Percentiles rank a stretch among this genome's conserved stretches.
phyloP scores from a whole-genome alignment of 495 filamentous ascomycete genomes.

The Cryomyces minteri region DNA sequence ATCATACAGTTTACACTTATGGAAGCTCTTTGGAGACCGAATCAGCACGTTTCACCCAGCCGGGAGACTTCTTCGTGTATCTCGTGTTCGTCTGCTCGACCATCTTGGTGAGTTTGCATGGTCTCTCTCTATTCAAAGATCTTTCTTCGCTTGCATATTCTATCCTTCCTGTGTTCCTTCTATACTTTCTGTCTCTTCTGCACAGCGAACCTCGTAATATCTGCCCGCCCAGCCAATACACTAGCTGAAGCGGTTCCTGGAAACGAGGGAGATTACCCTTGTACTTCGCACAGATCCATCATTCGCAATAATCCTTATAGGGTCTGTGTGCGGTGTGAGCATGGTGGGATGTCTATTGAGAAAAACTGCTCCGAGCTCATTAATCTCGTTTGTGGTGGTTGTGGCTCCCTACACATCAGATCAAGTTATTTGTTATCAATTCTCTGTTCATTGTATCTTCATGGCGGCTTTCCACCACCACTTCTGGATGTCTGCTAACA shows the following conservation, averaged over 20 bases:
- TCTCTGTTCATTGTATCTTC: no score
- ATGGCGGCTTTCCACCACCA: no score
- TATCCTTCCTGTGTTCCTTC: conserved; percentile 5
- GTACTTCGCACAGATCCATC: conserved; percentile 48
- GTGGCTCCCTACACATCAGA: conserved; percentile 67
- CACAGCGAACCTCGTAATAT: conserved; percentile 52
- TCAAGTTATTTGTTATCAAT: no score
- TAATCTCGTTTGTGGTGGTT: conserved; percentile 48
- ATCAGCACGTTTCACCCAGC: conserved; percentile 37
- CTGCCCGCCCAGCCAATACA: conserved; percentile 75
- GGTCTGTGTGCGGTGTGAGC: conserved; percentile 56
- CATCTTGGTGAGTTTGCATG: conserved; percentile 40
- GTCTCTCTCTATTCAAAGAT: neutral
- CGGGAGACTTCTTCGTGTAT: conserved; percentile 55
- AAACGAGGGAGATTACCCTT: conserved; percentile 93
- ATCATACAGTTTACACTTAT: conserved; percentile 38
- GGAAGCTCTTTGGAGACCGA: conserved; percentile 40
- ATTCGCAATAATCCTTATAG: conserved; percentile 59
- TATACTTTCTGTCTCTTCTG: no score
- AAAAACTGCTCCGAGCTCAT: conserved; percentile 46
- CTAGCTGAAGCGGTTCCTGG: conserved; percentile 96
- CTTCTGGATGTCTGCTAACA: no score
- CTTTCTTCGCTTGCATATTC: neutral
- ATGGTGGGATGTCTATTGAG: conserved; percentile 83
- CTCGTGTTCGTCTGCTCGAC: conserved; percentile 37